Evolutionary conservation across 2,329 filamentous ascomycete species (phyloP).

Genomic region (Penicillium janthinellum): DNA sequence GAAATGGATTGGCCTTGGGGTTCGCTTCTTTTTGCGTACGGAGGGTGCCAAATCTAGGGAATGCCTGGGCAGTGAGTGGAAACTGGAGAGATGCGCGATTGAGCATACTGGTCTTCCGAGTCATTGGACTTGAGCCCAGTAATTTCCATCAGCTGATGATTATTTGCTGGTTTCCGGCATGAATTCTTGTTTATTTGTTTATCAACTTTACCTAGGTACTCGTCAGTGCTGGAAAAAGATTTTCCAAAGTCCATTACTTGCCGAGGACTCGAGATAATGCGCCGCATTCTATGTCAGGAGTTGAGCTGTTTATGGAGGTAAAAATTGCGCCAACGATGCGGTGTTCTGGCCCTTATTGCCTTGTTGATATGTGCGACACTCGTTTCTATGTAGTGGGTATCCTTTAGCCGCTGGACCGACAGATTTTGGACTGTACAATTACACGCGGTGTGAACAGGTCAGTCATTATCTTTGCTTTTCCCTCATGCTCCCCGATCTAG

Average conservation of each 20-base stretch:
- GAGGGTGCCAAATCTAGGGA: neutral
- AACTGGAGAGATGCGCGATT: neutral
- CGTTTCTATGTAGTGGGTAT: too few species aligned
- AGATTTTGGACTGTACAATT: neutral
- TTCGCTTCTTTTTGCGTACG: neutral
- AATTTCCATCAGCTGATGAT: too few species aligned
- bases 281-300: too few species aligned
- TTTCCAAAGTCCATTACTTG: too few species aligned
- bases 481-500: neutral
- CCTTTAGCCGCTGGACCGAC: neutral
- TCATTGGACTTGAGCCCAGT: neutral
- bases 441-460: neutral
- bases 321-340: too few species aligned
- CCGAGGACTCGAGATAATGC: too few species aligned
- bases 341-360: neutral
- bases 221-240: too few species aligned
- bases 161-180: neutral
- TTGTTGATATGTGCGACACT: neutral
- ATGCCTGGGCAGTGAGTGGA: neutral
- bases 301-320: too few species aligned
- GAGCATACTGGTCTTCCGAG: neutral
- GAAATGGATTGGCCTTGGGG: neutral
- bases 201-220: too few species aligned
- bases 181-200: too few species aligned
- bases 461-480: neutral